A percentile compares a stretch with the other conserved stretches of the same genome.
phyloP scores from a whole-genome alignment of 176 grass and related monocot species.

The Triticum monococcum region DNA sequence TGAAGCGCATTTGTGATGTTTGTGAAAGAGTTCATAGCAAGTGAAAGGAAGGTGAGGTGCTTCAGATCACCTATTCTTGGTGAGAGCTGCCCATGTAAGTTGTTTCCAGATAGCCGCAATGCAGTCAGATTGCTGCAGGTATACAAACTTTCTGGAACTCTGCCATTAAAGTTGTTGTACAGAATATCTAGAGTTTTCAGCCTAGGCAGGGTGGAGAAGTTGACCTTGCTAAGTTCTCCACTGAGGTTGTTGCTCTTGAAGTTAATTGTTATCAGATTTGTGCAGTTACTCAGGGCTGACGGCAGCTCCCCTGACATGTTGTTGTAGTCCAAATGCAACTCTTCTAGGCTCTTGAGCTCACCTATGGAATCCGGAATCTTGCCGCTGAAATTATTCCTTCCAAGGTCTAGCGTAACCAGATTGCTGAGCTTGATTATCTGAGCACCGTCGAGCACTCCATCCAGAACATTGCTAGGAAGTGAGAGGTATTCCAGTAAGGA shows the following conservation, averaged over 20 bases:
- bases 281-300: not conserved
- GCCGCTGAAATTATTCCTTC: not conserved
- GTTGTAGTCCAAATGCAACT: constrained; percentile 19
- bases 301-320: constrained; percentile 27
- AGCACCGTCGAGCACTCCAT: not conserved
- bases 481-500: constrained; percentile 12
- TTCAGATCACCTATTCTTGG: constrained; percentile 15
- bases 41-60: constrained; percentile 37
- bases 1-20: constrained; percentile 26
- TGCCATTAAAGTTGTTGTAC: not conserved
- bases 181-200: constrained; percentile 2
- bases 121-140: constrained; percentile 20
- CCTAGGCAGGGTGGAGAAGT: constrained; percentile 32
- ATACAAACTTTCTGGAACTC: not conserved
- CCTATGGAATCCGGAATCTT: constrained; percentile 25
- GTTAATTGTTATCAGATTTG: constrained; percentile 13
- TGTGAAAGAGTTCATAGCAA: not conserved
- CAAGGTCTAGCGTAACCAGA: constrained; percentile 12
- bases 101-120: constrained; percentile 23
- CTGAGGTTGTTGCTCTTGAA: constrained; percentile 22
- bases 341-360: constrained; percentile 26
- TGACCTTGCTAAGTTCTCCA: constrained; percentile 21
- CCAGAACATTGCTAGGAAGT: not conserved
- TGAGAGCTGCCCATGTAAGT: constrained; percentile 22
- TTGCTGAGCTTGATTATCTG: constrained; percentile 2